Evolutionary conservation across 768 basidiomycete genomes (phyloP), one percentile per base, ranked within the genome.

Genomic region (Mycena galericulata): DNA sequence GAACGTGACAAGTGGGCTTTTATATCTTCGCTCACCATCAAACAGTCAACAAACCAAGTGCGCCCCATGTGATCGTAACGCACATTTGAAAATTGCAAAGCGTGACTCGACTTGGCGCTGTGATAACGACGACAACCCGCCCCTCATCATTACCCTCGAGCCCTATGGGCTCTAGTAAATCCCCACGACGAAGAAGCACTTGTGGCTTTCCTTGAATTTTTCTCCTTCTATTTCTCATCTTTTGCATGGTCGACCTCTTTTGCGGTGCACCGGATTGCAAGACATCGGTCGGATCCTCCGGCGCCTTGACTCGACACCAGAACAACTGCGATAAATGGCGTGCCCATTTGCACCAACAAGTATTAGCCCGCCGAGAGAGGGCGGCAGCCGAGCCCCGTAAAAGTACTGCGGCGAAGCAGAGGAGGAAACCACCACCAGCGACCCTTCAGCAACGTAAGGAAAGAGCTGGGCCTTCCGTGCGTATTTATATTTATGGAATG

Each of bases 21-120:
- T 56, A 65, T 56, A 49, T 26, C 22, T 45, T 2, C 41, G 54
- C 54, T 65, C 22, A 65, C 54, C n/a, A 65, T 56, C 62, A 65
- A 57, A 65, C 54, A 65, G 47, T 65, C 63, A 56, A 65, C 62
- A 56, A 49, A 65, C 1, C 20, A 29, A 60, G 32, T 32, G 12
- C 43, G 17, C 45, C 43, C 20, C 49, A 54, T 60, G 45, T 62
- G 60, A 62, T 62, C 60, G 60, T 41, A 17, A 45, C 6, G 29
- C 24, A 41, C 38, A 56, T 46, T 22, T 60, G 9, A 11, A 60
- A 36, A 58, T 58, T 54, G 29, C 26, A 22, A 22, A 47, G 46
- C 41, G 41, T 45, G 34, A 36, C 34, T 36, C 34, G 34, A 36
- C 34, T 36, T 36, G 34, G 34, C 34, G 34, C 34, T 36, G 34